Evolutionary conservation across 331 rosid species (phyloP).

Genomic region (Arachis monticola): DNA sequence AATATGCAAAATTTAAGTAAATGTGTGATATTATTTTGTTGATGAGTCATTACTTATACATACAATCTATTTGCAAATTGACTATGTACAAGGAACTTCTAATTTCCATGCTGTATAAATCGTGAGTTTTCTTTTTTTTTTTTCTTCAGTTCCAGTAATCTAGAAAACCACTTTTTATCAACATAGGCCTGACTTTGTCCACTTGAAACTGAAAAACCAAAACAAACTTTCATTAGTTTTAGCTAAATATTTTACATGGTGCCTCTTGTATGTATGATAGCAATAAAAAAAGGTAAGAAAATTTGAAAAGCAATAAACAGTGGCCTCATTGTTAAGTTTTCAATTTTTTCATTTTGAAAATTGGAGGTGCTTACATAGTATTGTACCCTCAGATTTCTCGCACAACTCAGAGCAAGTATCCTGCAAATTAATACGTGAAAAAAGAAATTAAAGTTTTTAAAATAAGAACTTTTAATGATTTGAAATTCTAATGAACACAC

Average conservation of each 20-base stretch:
- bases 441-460: not conserved
- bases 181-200: constrained; percentile 49
- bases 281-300: not conserved
- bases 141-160: constrained; percentile 64
- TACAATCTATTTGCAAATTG: constrained; percentile 17
- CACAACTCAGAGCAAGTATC: constrained; percentile 84
- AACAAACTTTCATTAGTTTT: not conserved
- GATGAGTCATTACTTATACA: not conserved
- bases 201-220: constrained; percentile 53
- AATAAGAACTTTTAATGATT: constrained; percentile 9
- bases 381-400: constrained; percentile 66
- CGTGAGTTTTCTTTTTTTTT: constrained; percentile 34
- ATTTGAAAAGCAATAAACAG: not conserved
- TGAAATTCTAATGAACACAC: constrained; percentile 43
- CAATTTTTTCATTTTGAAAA: too few species aligned
- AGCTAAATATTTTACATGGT: not conserved
- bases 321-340: not conserved
- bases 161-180: constrained; percentile 69
- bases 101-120: not conserved
- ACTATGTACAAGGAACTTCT: constrained; percentile 15
- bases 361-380: constrained; percentile 55
- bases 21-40: not conserved
- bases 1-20: not conserved
- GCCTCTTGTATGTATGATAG: not conserved
- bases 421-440: constrained; percentile 46